Percentiles rank a stretch among this genome's conserved stretches.
phyloP scores from a whole-genome alignment of 192 early-diverging fungal genomes.

The Tieghemiomyces parasiticus region DNA sequence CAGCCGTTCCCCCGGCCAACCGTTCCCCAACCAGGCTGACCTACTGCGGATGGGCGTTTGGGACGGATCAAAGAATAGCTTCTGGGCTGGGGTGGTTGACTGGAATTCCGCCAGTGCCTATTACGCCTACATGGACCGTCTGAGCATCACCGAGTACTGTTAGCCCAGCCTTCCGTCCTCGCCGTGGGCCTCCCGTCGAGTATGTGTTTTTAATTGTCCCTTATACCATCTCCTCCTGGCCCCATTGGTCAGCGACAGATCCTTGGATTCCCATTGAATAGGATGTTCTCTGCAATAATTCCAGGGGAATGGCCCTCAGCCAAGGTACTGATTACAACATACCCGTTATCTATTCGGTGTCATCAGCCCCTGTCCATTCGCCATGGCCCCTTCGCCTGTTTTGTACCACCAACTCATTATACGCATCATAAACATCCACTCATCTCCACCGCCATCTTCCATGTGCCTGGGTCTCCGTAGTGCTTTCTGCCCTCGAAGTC shows the following conservation, averaged over 20 bases:
- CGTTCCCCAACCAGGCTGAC: conserved; percentile 20
- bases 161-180: too few species aligned
- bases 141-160: conserved; percentile 7
- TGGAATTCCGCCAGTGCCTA: conserved; percentile 12
- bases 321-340: background rate
- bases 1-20: conserved; percentile 12
- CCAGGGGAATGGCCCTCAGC: background rate
- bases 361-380: background rate
- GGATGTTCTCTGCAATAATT: background rate
- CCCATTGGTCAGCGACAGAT: background rate
- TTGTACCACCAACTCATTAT: too few species aligned
- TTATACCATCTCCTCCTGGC: background rate
- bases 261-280: background rate
- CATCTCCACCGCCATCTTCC: too few species aligned
- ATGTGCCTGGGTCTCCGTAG: too few species aligned
- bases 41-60: conserved; percentile 26
- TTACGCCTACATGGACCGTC: background rate
- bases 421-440: too few species aligned
- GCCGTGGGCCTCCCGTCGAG: background rate
- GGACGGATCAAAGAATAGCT: conserved; percentile 26
- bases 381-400: background rate
- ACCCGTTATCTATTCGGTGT: background rate
- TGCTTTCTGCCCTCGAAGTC: too few species aligned
- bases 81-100: conserved; percentile 28
- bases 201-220: background rate